Conservation (phyloP, 2,329 filamentous ascomycete species). For the Sporothrix globosa region DNA sequence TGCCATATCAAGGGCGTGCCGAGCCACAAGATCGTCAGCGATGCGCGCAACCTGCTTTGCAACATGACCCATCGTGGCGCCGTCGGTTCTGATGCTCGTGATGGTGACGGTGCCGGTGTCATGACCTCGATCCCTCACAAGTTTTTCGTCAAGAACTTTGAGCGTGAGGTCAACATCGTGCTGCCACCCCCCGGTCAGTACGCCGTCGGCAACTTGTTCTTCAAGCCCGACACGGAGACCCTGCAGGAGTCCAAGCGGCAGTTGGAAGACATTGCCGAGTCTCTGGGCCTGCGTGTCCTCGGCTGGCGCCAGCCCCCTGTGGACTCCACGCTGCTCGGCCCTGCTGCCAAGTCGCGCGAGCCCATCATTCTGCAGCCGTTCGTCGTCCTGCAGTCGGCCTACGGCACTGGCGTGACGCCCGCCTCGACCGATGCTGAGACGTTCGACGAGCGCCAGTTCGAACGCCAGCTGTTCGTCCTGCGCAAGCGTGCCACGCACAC, state of each 20-base stretch:
- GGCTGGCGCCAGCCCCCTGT: slow-evolving; percentile 96
- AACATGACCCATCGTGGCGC: slow-evolving; percentile 99
- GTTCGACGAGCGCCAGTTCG: slow-evolving; percentile 85
- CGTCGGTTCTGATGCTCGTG: slow-evolving; percentile 94
- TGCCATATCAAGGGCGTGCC: slow-evolving; percentile 97
- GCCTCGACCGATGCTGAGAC: slow-evolving; percentile 74
- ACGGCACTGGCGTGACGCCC: slow-evolving; percentile 78
- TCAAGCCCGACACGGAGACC: slow-evolving; percentile 92
- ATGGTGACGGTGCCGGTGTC: slow-evolving; percentile 97
- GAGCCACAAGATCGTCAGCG: slow-evolving; percentile 98
- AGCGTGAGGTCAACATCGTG: slow-evolving; percentile 83
- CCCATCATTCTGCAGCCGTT: slow-evolving; percentile 95
- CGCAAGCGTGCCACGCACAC: slow-evolving; percentile 94
- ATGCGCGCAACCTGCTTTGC: slow-evolving; percentile 92
- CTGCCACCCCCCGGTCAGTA: slow-evolving; percentile 90
- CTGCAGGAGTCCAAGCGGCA: slow-evolving; percentile 87
- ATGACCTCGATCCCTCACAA: slow-evolving; percentile 99
- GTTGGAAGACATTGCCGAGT: slow-evolving; percentile 91
- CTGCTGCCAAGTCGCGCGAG: slow-evolving; percentile 90
- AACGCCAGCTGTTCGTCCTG: slow-evolving; percentile 90
- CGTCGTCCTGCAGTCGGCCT: slow-evolving; percentile 82
- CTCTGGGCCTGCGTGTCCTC: slow-evolving; percentile 83
- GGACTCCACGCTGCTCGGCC: slow-evolving; percentile 89
- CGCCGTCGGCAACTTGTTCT: slow-evolving; percentile 96
- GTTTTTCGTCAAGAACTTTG: slow-evolving; percentile 99